Conservation (phyloP, 2,329 filamentous ascomycete genomes). For the Penicillium olsonii region DNA sequence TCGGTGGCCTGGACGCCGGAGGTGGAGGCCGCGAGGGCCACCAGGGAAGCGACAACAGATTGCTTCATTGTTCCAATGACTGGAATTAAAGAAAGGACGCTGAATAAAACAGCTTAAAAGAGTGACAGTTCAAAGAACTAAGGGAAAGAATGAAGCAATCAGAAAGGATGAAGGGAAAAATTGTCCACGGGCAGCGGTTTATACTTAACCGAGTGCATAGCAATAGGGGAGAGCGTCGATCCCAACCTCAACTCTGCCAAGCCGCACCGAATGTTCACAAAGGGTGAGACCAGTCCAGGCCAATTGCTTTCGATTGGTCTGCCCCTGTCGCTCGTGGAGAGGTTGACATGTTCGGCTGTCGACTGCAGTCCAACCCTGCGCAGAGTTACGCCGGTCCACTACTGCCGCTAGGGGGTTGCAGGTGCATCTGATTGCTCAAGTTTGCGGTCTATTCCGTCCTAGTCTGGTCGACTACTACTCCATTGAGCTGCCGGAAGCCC, state of each 20-base stretch:
- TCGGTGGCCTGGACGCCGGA: slow-evolving; percentile 16
- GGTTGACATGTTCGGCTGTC: slow-evolving; percentile 3
- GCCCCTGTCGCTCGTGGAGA: not conserved
- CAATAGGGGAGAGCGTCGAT: slow-evolving; percentile 15
- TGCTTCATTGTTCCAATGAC: slow-evolving; percentile 22
- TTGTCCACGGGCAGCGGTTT: slow-evolving; percentile 2
- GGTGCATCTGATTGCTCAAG: not conserved
- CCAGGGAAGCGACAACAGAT: slow-evolving; percentile 24
- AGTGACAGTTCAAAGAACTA: slow-evolving; percentile 18
- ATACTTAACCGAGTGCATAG: slow-evolving; percentile 1
- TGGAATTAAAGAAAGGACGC: slow-evolving; percentile 28
- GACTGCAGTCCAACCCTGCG: not conserved
- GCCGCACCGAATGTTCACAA: no score
- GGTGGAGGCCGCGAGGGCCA: slow-evolving; percentile 25
- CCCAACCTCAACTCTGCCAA: slow-evolving; percentile 10
- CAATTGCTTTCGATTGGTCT: slow-evolving; percentile 14
- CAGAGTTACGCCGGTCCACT: not conserved
- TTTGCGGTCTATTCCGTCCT: not conserved
- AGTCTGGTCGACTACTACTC: not conserved
- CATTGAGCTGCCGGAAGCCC: no score
- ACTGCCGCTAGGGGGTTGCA: not conserved
- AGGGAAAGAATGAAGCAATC: slow-evolving; percentile 21
- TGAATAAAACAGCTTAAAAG: slow-evolving; percentile 26
- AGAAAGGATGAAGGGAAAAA: slow-evolving; percentile 3
- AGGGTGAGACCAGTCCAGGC: slow-evolving; percentile 16